A percentile compares a stretch with the other conserved stretches of the same genome.
Conservation (phyloP, 495 filamentous ascomycete species). For the Hypoxylon rickii region DNA sequence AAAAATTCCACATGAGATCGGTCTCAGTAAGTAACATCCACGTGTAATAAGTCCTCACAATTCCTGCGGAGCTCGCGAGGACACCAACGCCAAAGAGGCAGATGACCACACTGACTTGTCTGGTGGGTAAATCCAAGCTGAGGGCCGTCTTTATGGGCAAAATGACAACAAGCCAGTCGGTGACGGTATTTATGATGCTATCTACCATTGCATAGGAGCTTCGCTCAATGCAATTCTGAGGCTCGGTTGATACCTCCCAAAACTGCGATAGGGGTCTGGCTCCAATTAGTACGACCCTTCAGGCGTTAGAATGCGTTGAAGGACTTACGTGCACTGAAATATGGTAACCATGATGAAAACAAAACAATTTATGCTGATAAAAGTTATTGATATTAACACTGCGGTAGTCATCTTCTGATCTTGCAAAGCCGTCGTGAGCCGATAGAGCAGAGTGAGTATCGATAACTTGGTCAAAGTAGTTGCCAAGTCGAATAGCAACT, state of each 20-base stretch:
- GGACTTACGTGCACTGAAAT: slow-evolving; percentile 60
- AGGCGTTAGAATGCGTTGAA: slow-evolving; percentile 14
- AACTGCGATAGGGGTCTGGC: slow-evolving; percentile 57
- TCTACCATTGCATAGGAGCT: slow-evolving; percentile 54
- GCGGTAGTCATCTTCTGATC: slow-evolving; percentile 29
- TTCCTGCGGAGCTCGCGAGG: slow-evolving; percentile 61
- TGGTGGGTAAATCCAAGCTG: slow-evolving; percentile 57
- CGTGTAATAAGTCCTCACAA: slow-evolving; percentile 55
- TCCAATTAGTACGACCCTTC: slow-evolving; percentile 1
- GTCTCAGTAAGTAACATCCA: slow-evolving; percentile 32
- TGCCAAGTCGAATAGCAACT: slow-evolving; percentile 58
- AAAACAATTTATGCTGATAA: slow-evolving; percentile 50
- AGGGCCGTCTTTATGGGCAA: slow-evolving; percentile 65
- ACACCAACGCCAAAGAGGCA: slow-evolving; percentile 63
- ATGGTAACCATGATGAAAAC: slow-evolving; percentile 56
- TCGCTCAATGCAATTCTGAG: slow-evolving; percentile 56
- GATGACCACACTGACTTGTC: slow-evolving; percentile 60
- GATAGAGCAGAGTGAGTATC: slow-evolving; percentile 56
- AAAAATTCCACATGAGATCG: slow-evolving; percentile 60
- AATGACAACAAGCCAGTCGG: slow-evolving; percentile 61
- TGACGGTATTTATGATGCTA: slow-evolving; percentile 63
- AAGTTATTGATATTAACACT: slow-evolving; percentile 49
- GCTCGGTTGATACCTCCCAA: slow-evolving; percentile 51
- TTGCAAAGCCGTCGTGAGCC: slow-evolving; percentile 31
- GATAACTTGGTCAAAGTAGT: slow-evolving; percentile 62